A percentile compares a stretch with the other conserved stretches of the same genome.
Conservation (phyloP, 2,329 filamentous ascomycete genomes). For the Colletotrichum viniferum region DNA sequence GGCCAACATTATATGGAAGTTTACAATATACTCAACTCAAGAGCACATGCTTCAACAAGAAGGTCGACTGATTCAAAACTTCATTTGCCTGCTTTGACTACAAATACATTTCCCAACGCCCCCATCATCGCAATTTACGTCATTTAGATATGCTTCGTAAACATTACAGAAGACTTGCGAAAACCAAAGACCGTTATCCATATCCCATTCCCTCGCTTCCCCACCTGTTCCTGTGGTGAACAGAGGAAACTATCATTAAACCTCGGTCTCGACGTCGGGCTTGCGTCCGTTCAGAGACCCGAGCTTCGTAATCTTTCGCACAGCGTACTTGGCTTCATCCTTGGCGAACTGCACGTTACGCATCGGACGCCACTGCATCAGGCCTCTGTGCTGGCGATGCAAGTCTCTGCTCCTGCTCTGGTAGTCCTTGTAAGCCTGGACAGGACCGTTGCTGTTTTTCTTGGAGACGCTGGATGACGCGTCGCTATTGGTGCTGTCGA, state of each 20-base stretch:
- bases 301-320: slow-evolving; percentile 77
- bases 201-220: background rate
- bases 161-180: background rate
- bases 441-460: slow-evolving; percentile 55
- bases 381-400: slow-evolving; percentile 82
- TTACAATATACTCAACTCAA: fast-evolving
- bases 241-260: slow-evolving; percentile 35
- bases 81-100: slow-evolving; percentile 8
- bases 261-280: slow-evolving; percentile 86
- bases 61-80: background rate
- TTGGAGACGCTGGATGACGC: slow-evolving; percentile 31
- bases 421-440: slow-evolving; percentile 65
- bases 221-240: background rate
- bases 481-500: slow-evolving; percentile 44
- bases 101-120: background rate
- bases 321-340: slow-evolving; percentile 80
- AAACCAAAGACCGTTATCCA: background rate
- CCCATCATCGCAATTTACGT: background rate
- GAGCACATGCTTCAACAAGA: fast-evolving
- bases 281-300: slow-evolving; percentile 80
- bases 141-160: background rate
- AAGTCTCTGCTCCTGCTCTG: slow-evolving; percentile 74
- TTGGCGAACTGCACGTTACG: slow-evolving; percentile 87
- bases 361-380: slow-evolving; percentile 96
- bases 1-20: background rate